Evolutionary conservation across 139 green algal genomes (phyloP).

Genomic region (Nannochloris sp.): DNA sequence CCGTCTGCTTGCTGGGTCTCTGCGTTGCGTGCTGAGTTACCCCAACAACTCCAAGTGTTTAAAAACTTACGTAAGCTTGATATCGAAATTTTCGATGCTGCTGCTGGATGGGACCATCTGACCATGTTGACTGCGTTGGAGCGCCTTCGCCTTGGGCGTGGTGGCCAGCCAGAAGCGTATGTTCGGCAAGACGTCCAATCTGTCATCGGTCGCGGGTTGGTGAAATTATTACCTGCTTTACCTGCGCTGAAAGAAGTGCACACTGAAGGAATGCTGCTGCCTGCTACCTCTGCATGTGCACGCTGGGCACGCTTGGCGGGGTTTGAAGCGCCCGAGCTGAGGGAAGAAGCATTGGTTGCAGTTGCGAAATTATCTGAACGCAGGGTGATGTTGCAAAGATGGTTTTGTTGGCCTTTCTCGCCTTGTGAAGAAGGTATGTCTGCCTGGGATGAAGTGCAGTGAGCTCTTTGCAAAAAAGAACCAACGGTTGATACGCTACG

Average conservation of each 20-base stretch:
- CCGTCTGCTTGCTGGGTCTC: background rate
- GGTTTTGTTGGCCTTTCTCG: background rate
- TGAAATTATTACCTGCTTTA: background rate
- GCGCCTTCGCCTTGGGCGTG: background rate
- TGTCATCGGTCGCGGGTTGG: background rate
- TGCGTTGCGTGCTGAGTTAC: too few species aligned
- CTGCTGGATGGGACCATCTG: background rate
- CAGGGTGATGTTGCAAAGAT: background rate
- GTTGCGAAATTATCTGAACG: background rate
- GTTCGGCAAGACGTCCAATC: background rate
- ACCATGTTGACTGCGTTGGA: background rate
- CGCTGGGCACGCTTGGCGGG: background rate
- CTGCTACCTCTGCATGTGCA: background rate
- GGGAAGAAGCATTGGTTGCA: background rate
- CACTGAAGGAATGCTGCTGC: background rate
- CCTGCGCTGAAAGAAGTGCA: background rate
- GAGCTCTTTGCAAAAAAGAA: too few species aligned
- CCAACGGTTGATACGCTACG: too few species aligned
- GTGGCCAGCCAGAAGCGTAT: background rate
- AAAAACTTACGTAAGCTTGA: background rate
- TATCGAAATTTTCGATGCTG: background rate
- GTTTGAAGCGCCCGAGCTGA: background rate
- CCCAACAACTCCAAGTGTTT: background rate
- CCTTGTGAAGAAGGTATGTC: background rate
- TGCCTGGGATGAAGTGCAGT: background rate